Base-by-base conservation (phyloP, 2,329 filamentous ascomycete genomes). In the Epichloe sp. region DNA sequence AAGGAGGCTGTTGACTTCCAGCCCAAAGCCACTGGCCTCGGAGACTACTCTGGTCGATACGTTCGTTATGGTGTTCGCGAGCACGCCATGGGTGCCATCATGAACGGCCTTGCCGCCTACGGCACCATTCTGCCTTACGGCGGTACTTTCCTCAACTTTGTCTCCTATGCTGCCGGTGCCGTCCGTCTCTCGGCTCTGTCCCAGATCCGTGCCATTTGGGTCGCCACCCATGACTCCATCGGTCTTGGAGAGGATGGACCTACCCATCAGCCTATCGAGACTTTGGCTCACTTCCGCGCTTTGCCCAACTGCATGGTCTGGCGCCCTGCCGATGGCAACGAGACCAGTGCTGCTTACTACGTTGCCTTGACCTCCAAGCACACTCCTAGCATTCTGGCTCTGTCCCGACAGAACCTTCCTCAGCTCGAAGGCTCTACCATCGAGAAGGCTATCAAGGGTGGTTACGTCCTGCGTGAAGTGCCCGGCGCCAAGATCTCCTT, bases 291-390 rank as follows among this genome's bases (percentile, higher is more conserved):
- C 76, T 97, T 97, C 88, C 91, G 93, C 70, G 93, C 93, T 58
- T 82, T 97, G 62, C 93, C 93, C 67, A 98, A 98, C 85, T 87
- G 86, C 79, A 95, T 97, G 88, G 91, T 97, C 64, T 97, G 93
- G 93, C 90, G 93, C 67, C 93, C 93, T 60, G 91, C 93, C 63
- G 93, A 97, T 66, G 91, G 91, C 65, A 97, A 97, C 77, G 93
- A 98, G 86, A 93, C 86, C 63, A 94, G 87, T 67, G 91, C 89
- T 64, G 91, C 93, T 60, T 98, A 97, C 82, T 97, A 97, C 76
- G 79, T 95, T 64, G 88, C 90, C 47, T 76, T 98, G 60, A 95
- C 87, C 59, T 85, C 88, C 63, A 88, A 88, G 75, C 77, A 84
- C 71, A 96, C 91, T 38, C 93, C 93, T 59, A 88, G 83, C 71